Conservation (phyloP, 257 asterid genomes). For the Solanum okadae region DNA sequence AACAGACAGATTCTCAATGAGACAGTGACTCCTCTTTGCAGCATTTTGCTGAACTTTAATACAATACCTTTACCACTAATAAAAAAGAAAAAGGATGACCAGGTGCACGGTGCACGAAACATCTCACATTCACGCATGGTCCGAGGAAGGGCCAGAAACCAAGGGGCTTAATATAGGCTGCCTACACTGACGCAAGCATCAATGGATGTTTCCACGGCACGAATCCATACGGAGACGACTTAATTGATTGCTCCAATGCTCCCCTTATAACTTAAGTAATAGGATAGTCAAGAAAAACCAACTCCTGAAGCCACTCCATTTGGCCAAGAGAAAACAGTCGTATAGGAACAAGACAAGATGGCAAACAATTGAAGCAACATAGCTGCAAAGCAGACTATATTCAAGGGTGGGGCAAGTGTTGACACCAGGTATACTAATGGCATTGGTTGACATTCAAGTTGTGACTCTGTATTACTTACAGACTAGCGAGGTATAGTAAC, state of each 20-base stretch:
- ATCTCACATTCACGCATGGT: not conserved
- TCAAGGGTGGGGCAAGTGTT: not conserved
- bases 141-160: not conserved
- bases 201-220: not conserved
- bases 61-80: not conserved
- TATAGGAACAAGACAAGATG: not conserved
- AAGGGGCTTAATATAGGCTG: not conserved
- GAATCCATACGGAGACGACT: not conserved
- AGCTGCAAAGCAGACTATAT: not conserved
- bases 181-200: not conserved
- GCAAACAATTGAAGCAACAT: not conserved
- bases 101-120: not conserved
- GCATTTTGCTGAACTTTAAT: not conserved
- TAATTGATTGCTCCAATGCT: not conserved
- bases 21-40: not conserved
- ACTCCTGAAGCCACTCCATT: not conserved
- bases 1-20: not conserved
- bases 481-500: not conserved
- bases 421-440: not conserved
- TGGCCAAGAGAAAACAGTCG: not conserved
- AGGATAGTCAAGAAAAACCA: not conserved
- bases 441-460: not conserved
- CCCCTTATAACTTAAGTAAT: not conserved
- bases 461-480: constrained; percentile 2
- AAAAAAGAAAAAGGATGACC: not conserved